These are phyloP conservation scores for Ogataea hybrid DNA, from an alignment of 1,139 yeast genomes.

Conservation along the genomic window DNA sequence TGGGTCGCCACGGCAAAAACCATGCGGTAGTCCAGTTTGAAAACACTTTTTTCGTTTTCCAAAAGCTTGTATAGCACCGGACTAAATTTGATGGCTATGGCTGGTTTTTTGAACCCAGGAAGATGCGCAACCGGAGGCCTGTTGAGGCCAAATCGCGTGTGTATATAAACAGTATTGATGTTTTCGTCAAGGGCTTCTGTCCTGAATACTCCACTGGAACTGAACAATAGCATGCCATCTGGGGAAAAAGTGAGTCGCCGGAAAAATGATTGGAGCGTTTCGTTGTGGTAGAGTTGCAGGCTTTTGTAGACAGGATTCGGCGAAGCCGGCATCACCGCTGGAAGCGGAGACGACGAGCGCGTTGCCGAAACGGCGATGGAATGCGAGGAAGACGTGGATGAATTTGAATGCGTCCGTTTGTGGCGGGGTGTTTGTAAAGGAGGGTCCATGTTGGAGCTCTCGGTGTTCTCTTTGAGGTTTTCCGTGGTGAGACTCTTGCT, in stretches of 20 bases:
- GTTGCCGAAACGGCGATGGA: slow-evolving; percentile 20
- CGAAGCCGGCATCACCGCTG: slow-evolving; percentile 33
- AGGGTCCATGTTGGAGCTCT: slow-evolving; percentile 29
- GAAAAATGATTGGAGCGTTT: slow-evolving; percentile 85
- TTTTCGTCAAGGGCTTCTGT: slow-evolving; percentile 31
- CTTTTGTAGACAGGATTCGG: slow-evolving; percentile 30
- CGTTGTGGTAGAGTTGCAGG: slow-evolving; percentile 68
- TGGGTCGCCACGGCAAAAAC: slow-evolving; percentile 93
- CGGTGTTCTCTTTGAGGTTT: slow-evolving; percentile 20
- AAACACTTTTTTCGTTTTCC: slow-evolving; percentile 30
- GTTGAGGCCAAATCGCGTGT: slow-evolving; percentile 65
- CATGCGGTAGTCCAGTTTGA: slow-evolving; percentile 70
- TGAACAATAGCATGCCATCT: slow-evolving; percentile 76
- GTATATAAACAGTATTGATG: slow-evolving; percentile 72
- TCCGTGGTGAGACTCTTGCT: slow-evolving; percentile 25
- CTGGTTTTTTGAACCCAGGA: slow-evolving; percentile 81
- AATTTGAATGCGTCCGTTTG: slow-evolving; percentile 32
- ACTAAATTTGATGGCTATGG: slow-evolving; percentile 75
- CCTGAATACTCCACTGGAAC: slow-evolving; percentile 77
- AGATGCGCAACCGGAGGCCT: slow-evolving; percentile 72
- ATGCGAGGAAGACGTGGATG: slow-evolving; percentile 31
- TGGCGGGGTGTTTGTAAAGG: slow-evolving; percentile 31
- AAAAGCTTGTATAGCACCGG: slow-evolving; percentile 57
- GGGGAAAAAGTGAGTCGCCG: slow-evolving; percentile 83
- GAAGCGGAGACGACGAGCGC: slow-evolving; percentile 29